Base-by-base conservation (phyloP, 169 alveolate genomes). In the Theileria equi region DNA sequence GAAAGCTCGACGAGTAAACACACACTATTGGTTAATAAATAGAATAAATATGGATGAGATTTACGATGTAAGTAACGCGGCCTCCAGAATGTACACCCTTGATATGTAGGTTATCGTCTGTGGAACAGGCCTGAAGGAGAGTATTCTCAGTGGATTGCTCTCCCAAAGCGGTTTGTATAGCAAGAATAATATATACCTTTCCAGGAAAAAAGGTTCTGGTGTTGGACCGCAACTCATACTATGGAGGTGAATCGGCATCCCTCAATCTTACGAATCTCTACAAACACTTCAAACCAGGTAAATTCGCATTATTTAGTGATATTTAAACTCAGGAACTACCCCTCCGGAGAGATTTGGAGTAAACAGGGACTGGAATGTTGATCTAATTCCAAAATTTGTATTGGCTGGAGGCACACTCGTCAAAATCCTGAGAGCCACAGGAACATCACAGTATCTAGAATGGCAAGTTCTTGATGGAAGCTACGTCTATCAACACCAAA, bases 181-280 rank as follows among this genome's bases (percentile, higher is more conserved):
- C 47, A 34, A 8, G 8, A 1, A 36, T 44, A 68, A 23, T 34
- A 19, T 38, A 36, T 38, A 26, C 13, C 44, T 55, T 32, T 82
- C 45, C 86, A 60, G 98, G 98, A 8, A 94, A 94, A 81, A 96
- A 96, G 89, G 98, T 97, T 29, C 94, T 97, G 26, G 98, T 95
- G 35, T 70, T 97, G 57, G 99, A 97, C 80, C 88, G 98, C 43
- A 97, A 97, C 83, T 81, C 87, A 26, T 97, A 95, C 81, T 97
- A 97, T 71, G 99, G 99, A 17, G 99, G 98, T 29, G 99, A 97
- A 59, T 90, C 97, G 29, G 99, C 99, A 16, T 95, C 99, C 1
- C 89, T 97, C 38, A 97, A 96, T 80, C 84, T 97, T 48, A 95
- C 99, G 11, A 95, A 95, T 67, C 82, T 97, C 31, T 96, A 94